Conservation (phyloP, 2,329 filamentous ascomycete species). For the Aspergillus amoenus region DNA sequence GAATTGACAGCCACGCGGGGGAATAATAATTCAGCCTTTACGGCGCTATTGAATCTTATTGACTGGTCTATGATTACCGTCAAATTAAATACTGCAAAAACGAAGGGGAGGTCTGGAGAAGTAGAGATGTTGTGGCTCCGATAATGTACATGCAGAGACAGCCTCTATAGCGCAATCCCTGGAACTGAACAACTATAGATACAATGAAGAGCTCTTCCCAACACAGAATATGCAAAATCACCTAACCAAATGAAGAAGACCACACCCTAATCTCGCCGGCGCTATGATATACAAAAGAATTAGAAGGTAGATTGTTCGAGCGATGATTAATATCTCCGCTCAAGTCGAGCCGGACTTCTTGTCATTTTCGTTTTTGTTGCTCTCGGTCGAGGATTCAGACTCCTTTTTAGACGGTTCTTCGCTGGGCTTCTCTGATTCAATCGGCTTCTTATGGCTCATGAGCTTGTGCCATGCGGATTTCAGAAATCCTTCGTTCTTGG, state of each 20-base stretch:
- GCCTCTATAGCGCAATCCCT: conserved; percentile 8
- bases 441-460: conserved; percentile 63
- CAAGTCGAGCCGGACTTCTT: conserved; percentile 40
- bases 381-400: conserved; percentile 17
- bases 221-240: conserved; percentile 16
- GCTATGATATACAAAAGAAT: conserved; percentile 39
- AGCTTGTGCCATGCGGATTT: conserved; percentile 92
- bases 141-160: conserved; percentile 17
- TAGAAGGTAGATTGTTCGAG: conserved; percentile 19
- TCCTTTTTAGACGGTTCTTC: conserved; percentile 31
- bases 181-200: conserved; percentile 8
- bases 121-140: conserved; percentile 14
- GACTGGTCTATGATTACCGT: conserved; percentile 4
- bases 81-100: conserved; percentile 3
- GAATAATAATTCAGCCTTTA: conserved; percentile 1
- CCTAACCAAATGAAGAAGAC: conserved; percentile 1
- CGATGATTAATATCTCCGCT: conserved; percentile 13
- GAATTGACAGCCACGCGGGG: conserved; percentile 8
- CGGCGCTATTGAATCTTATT: conserved; percentile 3
- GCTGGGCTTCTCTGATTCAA: conserved; percentile 26
- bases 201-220: conserved; percentile 15
- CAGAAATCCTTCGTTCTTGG: conserved; percentile 84
- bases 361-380: conserved; percentile 20
- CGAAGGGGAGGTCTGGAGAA: conserved; percentile 5
- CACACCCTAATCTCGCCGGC: conserved; percentile 34